A percentile compares a stretch with the other conserved stretches of the same genome.
Conservation (phyloP, 129 eudicot species). For the Centaurea solstitialis region DNA sequence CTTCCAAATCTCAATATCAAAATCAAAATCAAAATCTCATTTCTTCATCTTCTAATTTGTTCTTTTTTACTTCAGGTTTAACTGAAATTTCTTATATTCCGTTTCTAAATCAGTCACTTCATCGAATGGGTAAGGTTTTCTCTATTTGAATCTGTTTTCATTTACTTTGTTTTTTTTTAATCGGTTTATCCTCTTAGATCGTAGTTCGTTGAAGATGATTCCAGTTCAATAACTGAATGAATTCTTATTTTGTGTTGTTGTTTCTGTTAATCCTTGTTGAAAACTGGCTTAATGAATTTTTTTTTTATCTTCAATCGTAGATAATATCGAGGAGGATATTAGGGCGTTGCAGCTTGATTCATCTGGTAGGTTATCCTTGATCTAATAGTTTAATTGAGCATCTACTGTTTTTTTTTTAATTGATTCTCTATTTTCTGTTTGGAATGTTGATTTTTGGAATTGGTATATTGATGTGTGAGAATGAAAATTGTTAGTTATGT, state of each 20-base stretch:
- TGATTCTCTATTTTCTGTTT: background rate
- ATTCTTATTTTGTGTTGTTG: background rate
- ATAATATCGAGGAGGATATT: constrained; percentile 70
- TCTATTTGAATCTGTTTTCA: background rate
- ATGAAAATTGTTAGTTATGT: background rate
- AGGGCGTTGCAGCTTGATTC: constrained; percentile 93
- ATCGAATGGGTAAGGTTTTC: constrained; percentile 2
- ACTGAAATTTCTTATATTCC: background rate
- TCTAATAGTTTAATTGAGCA: background rate
- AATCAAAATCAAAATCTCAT: too few relatives aligned
- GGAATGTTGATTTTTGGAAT: background rate
- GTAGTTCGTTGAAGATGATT: background rate
- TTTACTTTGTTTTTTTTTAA: background rate
- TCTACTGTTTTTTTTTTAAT: background rate
- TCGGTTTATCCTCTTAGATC: background rate
- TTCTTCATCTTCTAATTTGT: constrained; percentile 4
- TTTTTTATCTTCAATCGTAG: constrained; percentile 22
- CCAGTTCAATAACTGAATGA: background rate
- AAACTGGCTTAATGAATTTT: constrained; percentile 7
- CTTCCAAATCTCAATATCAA: background rate
- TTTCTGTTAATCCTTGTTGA: background rate
- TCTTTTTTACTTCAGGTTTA: constrained; percentile 10
- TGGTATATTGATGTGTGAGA: background rate
- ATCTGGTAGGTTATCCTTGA: constrained; percentile 44
- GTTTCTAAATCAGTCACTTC: background rate